Evolutionary conservation across 305 asterid species (phyloP), one percentile per base, ranked within the genome.

Genomic region (Andrographis paniculata): DNA sequence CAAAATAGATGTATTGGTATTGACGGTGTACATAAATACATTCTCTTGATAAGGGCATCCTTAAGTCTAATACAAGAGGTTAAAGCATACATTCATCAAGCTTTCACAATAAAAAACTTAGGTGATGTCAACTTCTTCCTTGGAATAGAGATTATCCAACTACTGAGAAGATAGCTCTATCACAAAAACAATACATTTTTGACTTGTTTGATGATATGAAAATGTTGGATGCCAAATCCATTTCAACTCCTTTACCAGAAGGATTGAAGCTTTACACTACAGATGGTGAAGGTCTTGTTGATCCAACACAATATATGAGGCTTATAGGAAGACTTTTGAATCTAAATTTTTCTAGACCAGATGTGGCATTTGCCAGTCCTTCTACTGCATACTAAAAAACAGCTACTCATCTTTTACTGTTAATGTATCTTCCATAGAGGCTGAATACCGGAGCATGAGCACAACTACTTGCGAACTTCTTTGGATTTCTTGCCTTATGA

Each of bases 41-140:
- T 44, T 4, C 14, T 44, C 1, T 13, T 44, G 4, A 44, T 20
- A 1, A 39, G 39, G 0, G 3, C 39, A 6, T 13, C 20, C 3
- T 4, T 14, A 0, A 1, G 16, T 1, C 10, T 4, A 0, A 47
- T 47, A 7, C 0, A 4, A 6, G 7, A 0, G 1, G 2, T 18
- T 0, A 47, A 47, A 18, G 17, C 6, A 0, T 49, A 8, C 13
- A 9, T 30, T 1, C 15, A 31, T 30, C 10, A 7, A 0, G 15
- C 17, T 15, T 49, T 49, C 21, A 31, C 53, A 9, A 49, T 49
- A 1, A 49, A 49, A 20, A 42, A 49, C 18, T n/a, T 49, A 9
- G 12, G 27, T 1, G 8, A 9, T 1, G 54, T 42, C 10, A 31
- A 31, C 2, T 31, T 30, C 17, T 49, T 30, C 12, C 24, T 49